Base-by-base conservation (phyloP, 2,329 filamentous ascomycete genomes). In the Allantophomopsis lycopodina region DNA sequence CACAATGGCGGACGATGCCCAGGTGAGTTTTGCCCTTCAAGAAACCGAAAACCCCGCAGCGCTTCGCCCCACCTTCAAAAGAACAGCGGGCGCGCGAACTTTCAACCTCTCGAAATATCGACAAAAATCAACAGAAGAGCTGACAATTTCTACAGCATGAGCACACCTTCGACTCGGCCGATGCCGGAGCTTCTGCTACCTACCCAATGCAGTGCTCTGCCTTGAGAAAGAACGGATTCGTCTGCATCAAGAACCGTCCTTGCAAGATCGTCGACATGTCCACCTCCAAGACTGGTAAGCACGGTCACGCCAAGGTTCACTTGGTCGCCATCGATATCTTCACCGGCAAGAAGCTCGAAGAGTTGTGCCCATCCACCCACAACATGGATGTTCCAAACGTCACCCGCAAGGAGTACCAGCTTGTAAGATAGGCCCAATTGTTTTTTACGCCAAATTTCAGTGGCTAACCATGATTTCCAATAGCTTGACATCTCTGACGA, bases 211-310 rank as follows among this genome's bases (percentile, higher is more conserved):
- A 98, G 78, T 98, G 91, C 72, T 98, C 93, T 72, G 89, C 93
- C 60, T 78, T 98, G 76, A 83, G 91, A 65, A 96, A 98, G 88
- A 94, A 93, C 81, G 89, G 91, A 54, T 82, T 83, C 76, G 91
- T 98, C 66, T 81, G 89, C 65, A 96, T 98, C 73, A 98, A 98
- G 82, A 71, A 75, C 69, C 91, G 91, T 58, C 93, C 91, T 58
- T 98, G 91, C 88, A 98, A 96, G 84, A 98, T 98, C 59, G 85
- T 96, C 67, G 91, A 98, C 63, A 98, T 98, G 93, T 94, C 87
- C 55, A 98, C 91, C 73, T 98, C 91, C 67, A 98, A 98, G 88
- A 98, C 91, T 55, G 91, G 91, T 71, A 98, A 98, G 86, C 91
- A 98, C 83, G 91, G 91, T 68, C 93, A 98, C 84, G 91, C 91